Base-by-base conservation (phyloP, 805 yeast genomes). In the Ascoidea tarda region DNA sequence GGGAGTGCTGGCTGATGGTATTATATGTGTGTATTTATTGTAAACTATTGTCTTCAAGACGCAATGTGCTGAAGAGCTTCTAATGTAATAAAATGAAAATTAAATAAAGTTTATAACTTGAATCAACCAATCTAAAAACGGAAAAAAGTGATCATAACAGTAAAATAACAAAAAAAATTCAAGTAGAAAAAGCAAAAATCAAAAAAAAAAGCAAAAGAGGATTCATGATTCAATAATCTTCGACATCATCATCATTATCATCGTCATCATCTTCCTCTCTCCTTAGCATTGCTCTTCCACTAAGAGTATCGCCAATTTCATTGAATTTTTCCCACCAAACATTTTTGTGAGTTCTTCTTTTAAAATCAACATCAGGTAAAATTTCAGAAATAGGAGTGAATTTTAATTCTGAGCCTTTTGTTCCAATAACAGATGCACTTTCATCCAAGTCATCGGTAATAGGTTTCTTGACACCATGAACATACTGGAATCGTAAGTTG, bases 301-400 rank as follows among this genome's bases (percentile, higher is more conserved):
- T 84, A 61, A 86, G 71, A 59, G 85, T 77, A 62, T 82, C 87
- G 56, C 80, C 77, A 42, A 81, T 76, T 53, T 73, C 72, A 53
- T 72, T 74, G 69, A 80, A 71, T 50, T 74, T 70, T 51, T 71
- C 69, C 95, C 95, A 86, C 65, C 85, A 93, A 49, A 84, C 68
- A 1, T 74, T 76, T 51, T 67, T 68, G 52, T 89, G 87, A 69
- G 83, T 84, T 70, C 95, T 76, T 62, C 76, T 70, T 47, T 64
- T 65, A 46, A 80, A 67, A 62, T 84, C 75, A 1, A 91, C 80
- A 56, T 81, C 83, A 46, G 28, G 12, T 79, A 84, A 83, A 53
- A 86, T 67, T 6, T 69, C 67, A 49, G 71, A 72, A 52, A 85
- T 73, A 47, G 77, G 75, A 48, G 79, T 75, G 66, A 82, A 85